These are phyloP conservation scores for Leptographium lundbergii DNA, from an alignment of 2,329 filamentous ascomycete genomes.

Conservation along the genomic window DNA sequence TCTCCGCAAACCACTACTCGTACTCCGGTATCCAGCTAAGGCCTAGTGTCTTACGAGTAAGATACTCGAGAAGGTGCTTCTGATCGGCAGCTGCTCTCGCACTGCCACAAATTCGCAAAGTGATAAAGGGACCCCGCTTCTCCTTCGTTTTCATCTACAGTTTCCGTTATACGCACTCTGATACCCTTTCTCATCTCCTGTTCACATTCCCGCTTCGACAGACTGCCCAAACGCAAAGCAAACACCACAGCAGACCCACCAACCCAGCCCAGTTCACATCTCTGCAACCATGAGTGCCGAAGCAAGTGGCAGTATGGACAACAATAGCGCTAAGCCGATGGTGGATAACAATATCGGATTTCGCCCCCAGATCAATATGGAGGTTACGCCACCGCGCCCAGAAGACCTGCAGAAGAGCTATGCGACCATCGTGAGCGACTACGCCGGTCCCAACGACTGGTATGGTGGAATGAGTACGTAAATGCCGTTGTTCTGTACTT, in stretches of 20 bases:
- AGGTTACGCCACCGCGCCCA: conserved; percentile 64
- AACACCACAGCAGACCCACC: background rate
- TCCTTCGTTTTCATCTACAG: background rate
- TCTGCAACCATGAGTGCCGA: background rate
- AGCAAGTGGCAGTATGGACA: background rate
- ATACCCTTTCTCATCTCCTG: background rate
- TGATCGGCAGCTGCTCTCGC: background rate
- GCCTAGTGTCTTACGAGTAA: background rate
- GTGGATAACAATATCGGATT: conserved; percentile 24
- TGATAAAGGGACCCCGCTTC: background rate
- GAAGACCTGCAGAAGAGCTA: conserved; percentile 80
- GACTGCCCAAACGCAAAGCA: background rate
- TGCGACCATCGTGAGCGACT: conserved; percentile 49
- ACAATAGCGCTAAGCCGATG: background rate
- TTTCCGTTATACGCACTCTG: background rate
- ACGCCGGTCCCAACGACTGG: conserved; percentile 68
- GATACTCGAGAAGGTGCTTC: background rate
- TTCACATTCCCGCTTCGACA: background rate
- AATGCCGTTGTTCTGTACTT: background rate
- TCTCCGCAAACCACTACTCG: background rate
- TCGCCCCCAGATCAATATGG: conserved; percentile 42
- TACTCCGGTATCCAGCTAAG: background rate
- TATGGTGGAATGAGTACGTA: conserved; percentile 73
- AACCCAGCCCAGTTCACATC: background rate
- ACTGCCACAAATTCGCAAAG: background rate